phyloP scores from a whole-genome alignment of 441 rosid species.

The Arabidopsis hybrid region DNA sequence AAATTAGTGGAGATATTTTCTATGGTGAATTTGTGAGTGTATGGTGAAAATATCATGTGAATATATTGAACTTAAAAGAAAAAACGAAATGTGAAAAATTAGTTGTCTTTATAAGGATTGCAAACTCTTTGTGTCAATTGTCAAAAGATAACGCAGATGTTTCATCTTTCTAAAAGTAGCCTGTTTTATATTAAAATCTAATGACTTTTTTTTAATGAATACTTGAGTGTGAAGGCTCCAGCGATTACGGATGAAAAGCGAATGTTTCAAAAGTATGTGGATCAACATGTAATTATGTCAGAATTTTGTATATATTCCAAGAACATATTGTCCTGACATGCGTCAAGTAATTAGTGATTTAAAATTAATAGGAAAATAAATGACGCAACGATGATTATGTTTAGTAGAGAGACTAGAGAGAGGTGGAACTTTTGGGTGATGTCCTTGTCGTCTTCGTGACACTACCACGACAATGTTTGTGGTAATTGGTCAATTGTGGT shows the following conservation, averaged over 20 bases:
- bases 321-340: slow-evolving; percentile 36
- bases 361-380: neutral
- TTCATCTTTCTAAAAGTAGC: slow-evolving; percentile 22
- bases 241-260: slow-evolving; percentile 35
- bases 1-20: slow-evolving; percentile 1
- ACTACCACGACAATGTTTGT: slow-evolving; percentile 36
- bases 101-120: slow-evolving; percentile 26
- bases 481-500: slow-evolving; percentile 33
- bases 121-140: slow-evolving; percentile 32
- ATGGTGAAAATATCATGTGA: slow-evolving; percentile 23
- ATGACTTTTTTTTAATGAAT: slow-evolving; percentile 16
- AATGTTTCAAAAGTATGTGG: slow-evolving; percentile 33
- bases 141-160: slow-evolving; percentile 44
- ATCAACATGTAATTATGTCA: slow-evolving; percentile 32
- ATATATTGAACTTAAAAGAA: neutral
- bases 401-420: slow-evolving; percentile 15
- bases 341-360: slow-evolving; percentile 26
- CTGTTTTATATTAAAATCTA: slow-evolving; percentile 6
- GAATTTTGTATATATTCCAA: slow-evolving; percentile 12
- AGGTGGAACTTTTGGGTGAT: slow-evolving; percentile 21
- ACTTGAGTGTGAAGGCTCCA: slow-evolving; percentile 32
- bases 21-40: neutral
- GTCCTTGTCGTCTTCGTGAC: slow-evolving; percentile 46
- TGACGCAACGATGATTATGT: slow-evolving; percentile 40
- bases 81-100: neutral